phyloP scores from a whole-genome alignment of 1,139 yeast species.

The Candida freyschussii region DNA sequence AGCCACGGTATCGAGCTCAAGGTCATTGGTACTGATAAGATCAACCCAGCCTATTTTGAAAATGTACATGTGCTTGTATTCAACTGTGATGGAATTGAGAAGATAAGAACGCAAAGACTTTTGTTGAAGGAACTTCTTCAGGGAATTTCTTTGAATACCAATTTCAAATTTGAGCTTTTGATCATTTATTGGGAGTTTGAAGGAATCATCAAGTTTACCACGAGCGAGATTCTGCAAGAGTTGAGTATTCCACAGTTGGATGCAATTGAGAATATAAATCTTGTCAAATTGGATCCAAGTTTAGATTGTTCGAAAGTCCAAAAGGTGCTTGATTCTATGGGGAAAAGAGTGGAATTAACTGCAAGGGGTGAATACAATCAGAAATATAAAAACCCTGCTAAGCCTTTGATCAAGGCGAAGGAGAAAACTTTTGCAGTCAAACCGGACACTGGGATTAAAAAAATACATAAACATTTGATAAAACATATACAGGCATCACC shows the following conservation, averaged over 20 bases:
- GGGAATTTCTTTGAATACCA: conserved; percentile 30
- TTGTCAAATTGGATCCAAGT: conserved; percentile 19
- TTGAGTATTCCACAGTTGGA: conserved; percentile 11
- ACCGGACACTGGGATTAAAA: conserved; percentile 2
- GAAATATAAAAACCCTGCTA: conserved; percentile 11
- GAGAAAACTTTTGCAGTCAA: neutral
- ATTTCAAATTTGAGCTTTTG: conserved; percentile 29
- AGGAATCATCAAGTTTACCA: conserved; percentile 18
- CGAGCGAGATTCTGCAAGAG: conserved; percentile 15
- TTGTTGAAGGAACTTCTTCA: conserved; percentile 30
- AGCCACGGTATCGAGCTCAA: conserved; percentile 1
- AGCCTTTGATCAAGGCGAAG: conserved; percentile 3
- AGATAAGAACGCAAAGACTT: conserved; percentile 27
- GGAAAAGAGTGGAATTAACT: conserved; percentile 11
- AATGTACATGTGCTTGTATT: conserved; percentile 31
- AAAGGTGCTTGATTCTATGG: conserved; percentile 9
- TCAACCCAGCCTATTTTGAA: conserved; percentile 18
- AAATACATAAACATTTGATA: conserved; percentile 1
- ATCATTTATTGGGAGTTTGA: conserved; percentile 35
- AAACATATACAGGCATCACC: conserved; percentile 10
- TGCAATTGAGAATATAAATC: conserved; percentile 11
- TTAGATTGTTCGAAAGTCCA: conserved; percentile 17
- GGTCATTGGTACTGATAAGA: conserved; percentile 12
- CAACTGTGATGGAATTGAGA: conserved; percentile 33
- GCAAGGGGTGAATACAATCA: conserved; percentile 22